Percentiles rank a stretch among this genome's conserved stretches.
Evolutionary conservation across 179 eudicot genomes (phyloP).

Genomic region (Camellia oleifera): DNA sequence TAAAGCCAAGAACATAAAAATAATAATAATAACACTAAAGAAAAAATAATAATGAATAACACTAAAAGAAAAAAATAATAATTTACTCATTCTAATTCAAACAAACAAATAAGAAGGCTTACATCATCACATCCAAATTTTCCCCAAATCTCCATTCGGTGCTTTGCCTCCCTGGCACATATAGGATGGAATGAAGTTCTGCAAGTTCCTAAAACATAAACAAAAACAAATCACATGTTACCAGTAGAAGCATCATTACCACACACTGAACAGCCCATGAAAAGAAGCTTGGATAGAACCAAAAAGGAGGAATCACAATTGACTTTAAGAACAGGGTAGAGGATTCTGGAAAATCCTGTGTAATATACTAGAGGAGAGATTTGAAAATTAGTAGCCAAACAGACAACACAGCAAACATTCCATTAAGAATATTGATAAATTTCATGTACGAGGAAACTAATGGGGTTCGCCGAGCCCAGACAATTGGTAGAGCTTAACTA

Average conservation of each 20-base stretch:
- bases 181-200: constrained; percentile 92
- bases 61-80: constrained; percentile 6
- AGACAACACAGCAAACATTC: background rate
- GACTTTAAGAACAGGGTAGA: background rate
- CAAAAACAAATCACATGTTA: constrained; percentile 19
- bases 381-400: background rate
- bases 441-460: background rate
- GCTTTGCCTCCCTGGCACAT: constrained; percentile 93
- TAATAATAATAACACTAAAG: background rate
- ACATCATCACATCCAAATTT: constrained; percentile 94
- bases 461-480: background rate
- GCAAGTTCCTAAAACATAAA: constrained; percentile 63
- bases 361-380: background rate
- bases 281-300: background rate
- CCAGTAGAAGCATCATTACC: constrained; percentile 14
- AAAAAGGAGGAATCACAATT: background rate
- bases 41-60: background rate
- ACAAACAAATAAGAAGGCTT: constrained; percentile 24
- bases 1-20: background rate
- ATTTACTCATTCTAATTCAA: background rate
- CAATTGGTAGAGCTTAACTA: background rate
- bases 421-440: background rate
- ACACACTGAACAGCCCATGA: background rate
- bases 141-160: constrained; percentile 96
- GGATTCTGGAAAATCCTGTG: background rate